These are phyloP conservation scores for Carex arenaria DNA, from an alignment of 202 grass and related monocot species.

Conservation along the genomic window DNA sequence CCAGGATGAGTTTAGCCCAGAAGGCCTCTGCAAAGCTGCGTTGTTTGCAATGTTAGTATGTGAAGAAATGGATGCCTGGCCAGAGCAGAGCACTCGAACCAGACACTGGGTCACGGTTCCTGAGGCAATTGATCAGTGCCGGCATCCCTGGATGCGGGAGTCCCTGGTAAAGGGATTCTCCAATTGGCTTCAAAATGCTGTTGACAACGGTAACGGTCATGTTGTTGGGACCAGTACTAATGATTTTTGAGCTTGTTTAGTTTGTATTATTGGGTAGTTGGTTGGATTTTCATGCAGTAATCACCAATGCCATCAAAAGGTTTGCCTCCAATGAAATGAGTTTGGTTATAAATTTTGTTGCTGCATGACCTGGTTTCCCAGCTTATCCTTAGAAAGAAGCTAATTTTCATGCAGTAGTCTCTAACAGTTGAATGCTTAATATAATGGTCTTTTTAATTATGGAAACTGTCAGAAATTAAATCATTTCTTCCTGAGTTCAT, in stretches of 20 bases:
- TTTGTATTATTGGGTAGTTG: neutral
- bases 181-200: neutral
- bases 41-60: conserved; percentile 68
- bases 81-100: conserved; percentile 71
- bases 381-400: neutral
- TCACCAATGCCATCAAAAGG: too few relatives aligned
- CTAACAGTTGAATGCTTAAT: neutral
- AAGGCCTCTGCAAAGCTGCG: conserved; percentile 63
- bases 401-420: neutral
- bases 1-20: conserved; percentile 66
- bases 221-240: neutral
- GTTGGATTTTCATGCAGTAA: too few relatives aligned
- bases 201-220: neutral
- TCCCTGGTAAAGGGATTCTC: conserved; percentile 38
- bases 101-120: conserved; percentile 69
- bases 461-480: neutral
- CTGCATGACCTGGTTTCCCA: neutral
- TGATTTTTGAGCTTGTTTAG: neutral
- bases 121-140: conserved; percentile 56
- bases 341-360: too few relatives aligned
- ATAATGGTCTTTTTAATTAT: neutral
- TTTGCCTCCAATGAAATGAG: neutral
- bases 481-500: neutral
- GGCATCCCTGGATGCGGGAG: conserved; percentile 79
- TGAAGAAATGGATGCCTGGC: conserved; percentile 79